phyloP scores from a whole-genome alignment of 108 stramenopile species.

The Mediolabrus comicus region DNA sequence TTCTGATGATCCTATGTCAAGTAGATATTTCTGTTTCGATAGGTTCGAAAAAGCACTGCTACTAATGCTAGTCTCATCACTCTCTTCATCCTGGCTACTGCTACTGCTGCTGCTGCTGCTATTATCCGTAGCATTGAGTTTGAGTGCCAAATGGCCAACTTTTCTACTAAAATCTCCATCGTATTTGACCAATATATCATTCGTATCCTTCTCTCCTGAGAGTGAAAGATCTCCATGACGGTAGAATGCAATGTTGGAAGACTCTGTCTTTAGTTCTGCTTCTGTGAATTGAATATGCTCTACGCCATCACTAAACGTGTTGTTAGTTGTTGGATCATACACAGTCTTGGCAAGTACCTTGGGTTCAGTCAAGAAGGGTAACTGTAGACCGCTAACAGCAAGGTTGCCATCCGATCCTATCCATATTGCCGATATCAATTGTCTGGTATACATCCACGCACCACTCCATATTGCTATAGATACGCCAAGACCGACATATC shows the following conservation, averaged over 20 bases:
- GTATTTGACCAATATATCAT: conserved; percentile 39
- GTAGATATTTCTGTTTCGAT: conserved; percentile 25
- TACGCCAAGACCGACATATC: conserved; percentile 47
- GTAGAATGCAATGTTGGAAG: conserved; percentile 16
- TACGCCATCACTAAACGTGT: conserved; percentile 13
- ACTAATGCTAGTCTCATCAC: neutral
- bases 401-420: conserved; percentile 5
- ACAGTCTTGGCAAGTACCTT: conserved; percentile 14
- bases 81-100: neutral
- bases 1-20: conserved; percentile 34
- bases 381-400: conserved; percentile 29
- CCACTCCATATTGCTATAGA: conserved; percentile 27
- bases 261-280: conserved; percentile 27
- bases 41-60: conserved; percentile 9
- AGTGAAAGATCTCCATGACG: conserved; percentile 27
- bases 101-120: neutral
- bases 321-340: conserved; percentile 27
- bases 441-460: conserved; percentile 25
- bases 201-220: conserved; percentile 21
- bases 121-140: conserved; percentile 8
- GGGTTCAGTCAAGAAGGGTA: conserved; percentile 35
- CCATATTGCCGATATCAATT: conserved; percentile 47
- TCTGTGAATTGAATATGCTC: conserved; percentile 24
- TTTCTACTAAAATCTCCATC: conserved; percentile 39
- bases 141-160: conserved; percentile 33